phyloP scores from a whole-genome alignment of 1,284 basidiomycete genomes.

The Hemileia vastatrix region DNA sequence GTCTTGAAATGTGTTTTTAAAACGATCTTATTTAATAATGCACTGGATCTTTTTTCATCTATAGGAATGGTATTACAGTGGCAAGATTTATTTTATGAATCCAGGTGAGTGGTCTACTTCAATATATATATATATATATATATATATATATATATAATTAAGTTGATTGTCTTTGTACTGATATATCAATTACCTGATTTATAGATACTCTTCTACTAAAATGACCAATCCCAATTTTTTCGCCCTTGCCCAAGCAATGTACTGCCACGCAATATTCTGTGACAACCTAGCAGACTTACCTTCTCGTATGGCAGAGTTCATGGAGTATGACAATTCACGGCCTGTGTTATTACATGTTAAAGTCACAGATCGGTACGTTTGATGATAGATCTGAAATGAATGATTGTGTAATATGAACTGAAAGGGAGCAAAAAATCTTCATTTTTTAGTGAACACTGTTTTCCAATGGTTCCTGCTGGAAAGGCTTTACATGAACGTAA shows the following conservation, averaged over 20 bases:
- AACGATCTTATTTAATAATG: not conserved
- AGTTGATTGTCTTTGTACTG: conserved; percentile 72
- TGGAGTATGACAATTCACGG: conserved; percentile 78
- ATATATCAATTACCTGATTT: conserved; percentile 59
- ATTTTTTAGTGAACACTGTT: conserved; percentile 20
- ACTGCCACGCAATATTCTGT: conserved; percentile 78
- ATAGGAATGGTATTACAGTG: conserved; percentile 98
- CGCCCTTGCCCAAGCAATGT: conserved; percentile 75
- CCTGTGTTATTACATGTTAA: conserved; percentile 85
- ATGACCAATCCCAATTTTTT: conserved; percentile 46
- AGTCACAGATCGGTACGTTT: conserved; percentile 69
- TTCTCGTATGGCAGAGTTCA: conserved; percentile 94
- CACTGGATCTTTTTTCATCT: conserved; percentile 75
- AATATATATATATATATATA: conserved; percentile 2
- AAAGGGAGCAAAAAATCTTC: not conserved
- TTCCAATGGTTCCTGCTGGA: conserved; percentile 64
- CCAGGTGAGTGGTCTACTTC: not conserved
- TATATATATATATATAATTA: conserved; percentile 90
- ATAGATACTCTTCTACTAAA: conserved; percentile 39
- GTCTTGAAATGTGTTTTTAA: not conserved
- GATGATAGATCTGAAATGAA: not conserved
- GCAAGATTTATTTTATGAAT: conserved; percentile 58
- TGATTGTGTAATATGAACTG: not conserved
- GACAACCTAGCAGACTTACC: conserved; percentile 64
- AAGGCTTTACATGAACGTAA: conserved; percentile 74